phyloP scores from a whole-genome alignment of 1,284 basidiomycete species.

The Trametes polyzona region DNA sequence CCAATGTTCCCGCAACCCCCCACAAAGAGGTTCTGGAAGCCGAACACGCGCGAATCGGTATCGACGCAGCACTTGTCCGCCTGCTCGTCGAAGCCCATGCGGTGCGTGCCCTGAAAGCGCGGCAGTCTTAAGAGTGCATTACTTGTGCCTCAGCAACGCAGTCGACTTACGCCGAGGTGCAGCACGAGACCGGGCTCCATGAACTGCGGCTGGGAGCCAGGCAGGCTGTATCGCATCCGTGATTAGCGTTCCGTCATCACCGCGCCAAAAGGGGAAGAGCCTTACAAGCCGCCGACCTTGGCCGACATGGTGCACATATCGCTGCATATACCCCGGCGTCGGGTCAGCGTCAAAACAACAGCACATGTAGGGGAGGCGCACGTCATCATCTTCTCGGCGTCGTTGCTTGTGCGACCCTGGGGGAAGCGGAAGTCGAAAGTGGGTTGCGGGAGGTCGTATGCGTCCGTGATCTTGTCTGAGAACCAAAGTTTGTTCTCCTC shows the following conservation, averaged over 20 bases:
- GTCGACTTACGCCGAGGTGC: constrained; percentile 25
- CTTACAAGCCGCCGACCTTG: constrained; percentile 27
- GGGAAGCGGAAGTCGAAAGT: constrained; percentile 33
- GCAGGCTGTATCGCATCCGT: constrained; percentile 7
- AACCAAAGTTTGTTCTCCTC: constrained; percentile 32
- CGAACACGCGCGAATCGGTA: constrained; percentile 29
- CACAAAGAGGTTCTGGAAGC: constrained; percentile 34
- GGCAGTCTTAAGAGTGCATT: background rate
- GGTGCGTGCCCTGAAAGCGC: constrained; percentile 14
- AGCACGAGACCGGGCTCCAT: constrained; percentile 33
- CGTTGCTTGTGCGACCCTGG: constrained; percentile 14
- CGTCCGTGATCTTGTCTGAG: constrained; percentile 29
- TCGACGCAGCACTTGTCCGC: constrained; percentile 15
- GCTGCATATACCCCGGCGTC: background rate
- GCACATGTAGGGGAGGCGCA: constrained; percentile 14
- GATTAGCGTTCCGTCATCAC: too few relatives aligned
- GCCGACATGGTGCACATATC: constrained; percentile 29
- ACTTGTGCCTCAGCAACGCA: background rate
- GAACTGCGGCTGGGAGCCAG: constrained; percentile 33
- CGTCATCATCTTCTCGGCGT: constrained; percentile 30
- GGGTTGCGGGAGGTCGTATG: constrained; percentile 43
- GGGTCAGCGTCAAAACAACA: background rate
- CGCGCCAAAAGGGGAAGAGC: background rate
- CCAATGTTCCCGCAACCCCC: constrained; percentile 26
- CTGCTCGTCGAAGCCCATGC: constrained; percentile 17